A percentile compares a stretch with the other conserved stretches of the same genome.
phyloP scores from a whole-genome alignment of 208 protist genomes.

The Acanthamoeba rhysodes region DNA sequence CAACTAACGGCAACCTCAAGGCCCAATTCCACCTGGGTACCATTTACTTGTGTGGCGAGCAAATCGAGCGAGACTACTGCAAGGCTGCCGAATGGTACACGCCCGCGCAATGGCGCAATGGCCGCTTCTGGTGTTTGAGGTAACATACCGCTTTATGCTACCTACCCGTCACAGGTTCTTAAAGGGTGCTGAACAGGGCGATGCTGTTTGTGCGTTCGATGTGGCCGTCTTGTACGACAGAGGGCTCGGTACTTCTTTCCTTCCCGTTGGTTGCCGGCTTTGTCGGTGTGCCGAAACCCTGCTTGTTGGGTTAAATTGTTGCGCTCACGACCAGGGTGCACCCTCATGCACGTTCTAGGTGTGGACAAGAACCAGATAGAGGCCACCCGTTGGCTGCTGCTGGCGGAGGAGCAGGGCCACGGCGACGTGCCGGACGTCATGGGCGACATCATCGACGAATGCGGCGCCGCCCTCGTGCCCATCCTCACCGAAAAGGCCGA shows the following conservation, averaged over 20 bases:
- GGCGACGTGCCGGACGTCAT: background rate
- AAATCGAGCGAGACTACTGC: background rate
- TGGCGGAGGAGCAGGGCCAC: constrained; percentile 29
- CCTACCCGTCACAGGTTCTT: background rate
- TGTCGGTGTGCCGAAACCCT: too few relatives aligned
- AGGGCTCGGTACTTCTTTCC: background rate
- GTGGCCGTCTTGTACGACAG: background rate
- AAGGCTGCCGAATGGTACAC: background rate
- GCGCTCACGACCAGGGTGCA: too few relatives aligned
- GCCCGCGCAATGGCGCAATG: background rate
- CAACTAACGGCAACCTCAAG: background rate
- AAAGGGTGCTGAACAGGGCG: constrained; percentile 22
- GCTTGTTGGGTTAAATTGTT: too few relatives aligned
- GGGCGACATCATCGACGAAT: background rate
- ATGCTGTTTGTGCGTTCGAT: constrained; percentile 23
- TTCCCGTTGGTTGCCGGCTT: too few relatives aligned
- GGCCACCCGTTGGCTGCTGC: constrained; percentile 7
- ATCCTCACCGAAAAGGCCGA: constrained; percentile 1
- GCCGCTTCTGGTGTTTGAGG: background rate
- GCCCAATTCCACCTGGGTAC: constrained; percentile 30
- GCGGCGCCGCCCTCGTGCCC: background rate
- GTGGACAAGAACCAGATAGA: background rate
- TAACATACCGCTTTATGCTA: too few relatives aligned
- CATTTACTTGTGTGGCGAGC: background rate
- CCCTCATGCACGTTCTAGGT: background rate